Evolutionary conservation across 1,139 yeast species (phyloP).

Genomic region (Taphrina populina): DNA sequence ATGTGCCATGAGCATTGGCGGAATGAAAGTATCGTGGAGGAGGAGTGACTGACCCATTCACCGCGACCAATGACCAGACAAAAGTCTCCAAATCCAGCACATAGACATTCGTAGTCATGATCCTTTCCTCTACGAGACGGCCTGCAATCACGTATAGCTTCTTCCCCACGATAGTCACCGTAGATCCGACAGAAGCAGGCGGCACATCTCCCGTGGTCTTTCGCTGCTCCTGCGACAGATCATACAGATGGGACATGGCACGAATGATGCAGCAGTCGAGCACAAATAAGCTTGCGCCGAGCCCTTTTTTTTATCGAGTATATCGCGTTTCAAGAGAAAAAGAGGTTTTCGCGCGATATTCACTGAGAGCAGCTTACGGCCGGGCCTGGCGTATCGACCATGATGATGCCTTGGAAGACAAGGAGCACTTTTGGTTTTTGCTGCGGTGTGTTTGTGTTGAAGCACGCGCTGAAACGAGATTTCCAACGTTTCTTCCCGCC

Average conservation of each 20-base stretch:
- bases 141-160: conserved; percentile 40
- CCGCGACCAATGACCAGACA: conserved; percentile 37
- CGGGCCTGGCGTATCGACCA: too few relatives aligned
- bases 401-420: too few relatives aligned
- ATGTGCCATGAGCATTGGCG: conserved; percentile 33
- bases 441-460: too few relatives aligned
- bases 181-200: conserved; percentile 39
- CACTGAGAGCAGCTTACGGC: too few relatives aligned
- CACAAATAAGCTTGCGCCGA: too few relatives aligned
- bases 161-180: conserved; percentile 34
- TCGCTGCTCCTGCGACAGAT: conserved; percentile 1
- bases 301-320: too few relatives aligned
- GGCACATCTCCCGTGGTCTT: conserved; percentile 38
- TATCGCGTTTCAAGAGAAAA: too few relatives aligned
- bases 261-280: conserved; percentile 6
- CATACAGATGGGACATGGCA: conserved; percentile 7
- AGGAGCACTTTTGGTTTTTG: too few relatives aligned
- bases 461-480: too few relatives aligned
- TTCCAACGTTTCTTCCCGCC: too few relatives aligned
- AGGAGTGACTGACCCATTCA: conserved; percentile 18
- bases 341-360: too few relatives aligned
- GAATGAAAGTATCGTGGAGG: conserved; percentile 39
- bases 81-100: conserved; percentile 37
- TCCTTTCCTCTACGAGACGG: conserved; percentile 35
- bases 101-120: conserved; percentile 36